Percentiles rank a stretch among this genome's conserved stretches.
Evolutionary conservation across 2,329 filamentous ascomycete species (phyloP).

Genomic region (Aspergillus hortae): DNA sequence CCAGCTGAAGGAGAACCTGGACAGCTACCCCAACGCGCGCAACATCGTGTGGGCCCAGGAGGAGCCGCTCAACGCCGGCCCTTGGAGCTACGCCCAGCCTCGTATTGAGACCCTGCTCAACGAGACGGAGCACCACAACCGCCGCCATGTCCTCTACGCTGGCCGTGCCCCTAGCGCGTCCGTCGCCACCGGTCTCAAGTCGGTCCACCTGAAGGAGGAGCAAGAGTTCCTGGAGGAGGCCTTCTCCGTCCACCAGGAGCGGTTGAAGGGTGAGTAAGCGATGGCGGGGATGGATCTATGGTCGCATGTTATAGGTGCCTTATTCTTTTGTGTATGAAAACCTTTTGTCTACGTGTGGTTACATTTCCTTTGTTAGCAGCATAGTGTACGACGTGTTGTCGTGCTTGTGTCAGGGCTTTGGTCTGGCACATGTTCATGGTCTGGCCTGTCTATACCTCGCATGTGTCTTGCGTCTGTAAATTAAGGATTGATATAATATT

Average conservation of each 20-base stretch:
- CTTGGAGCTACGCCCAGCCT: conserved; percentile 96
- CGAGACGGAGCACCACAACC: conserved; percentile 84
- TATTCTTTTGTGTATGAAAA: conserved; percentile 27
- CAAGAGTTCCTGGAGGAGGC: conserved; percentile 70
- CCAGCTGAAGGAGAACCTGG: conserved; percentile 92
- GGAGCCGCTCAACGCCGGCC: conserved; percentile 94
- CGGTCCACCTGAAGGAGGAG: conserved; percentile 87
- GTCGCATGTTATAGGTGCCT: conserved; percentile 17
- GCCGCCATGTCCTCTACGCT: conserved; percentile 94
- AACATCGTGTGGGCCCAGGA: conserved; percentile 97
- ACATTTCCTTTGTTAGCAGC: conserved; percentile 17
- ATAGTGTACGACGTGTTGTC: conserved; percentile 12
- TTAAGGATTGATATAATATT: conserved; percentile 20
- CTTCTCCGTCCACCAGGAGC: conserved; percentile 61
- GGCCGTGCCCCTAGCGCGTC: conserved; percentile 90
- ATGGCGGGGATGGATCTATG: conserved; percentile 2
- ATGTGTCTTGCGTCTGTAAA: conserved; percentile 21
- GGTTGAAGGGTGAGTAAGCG: conserved; percentile 61
- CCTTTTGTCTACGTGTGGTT: not conserved
- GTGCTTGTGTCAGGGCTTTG: conserved; percentile 21
- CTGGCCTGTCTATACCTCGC: conserved; percentile 27
- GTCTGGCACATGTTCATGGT: conserved; percentile 12
- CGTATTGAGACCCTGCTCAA: conserved; percentile 96
- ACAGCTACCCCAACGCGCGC: conserved; percentile 95
- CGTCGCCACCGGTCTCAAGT: conserved; percentile 90